Evolutionary conservation across 2,329 filamentous ascomycete species (phyloP).

Genomic region (Aspergillus versicolor): DNA sequence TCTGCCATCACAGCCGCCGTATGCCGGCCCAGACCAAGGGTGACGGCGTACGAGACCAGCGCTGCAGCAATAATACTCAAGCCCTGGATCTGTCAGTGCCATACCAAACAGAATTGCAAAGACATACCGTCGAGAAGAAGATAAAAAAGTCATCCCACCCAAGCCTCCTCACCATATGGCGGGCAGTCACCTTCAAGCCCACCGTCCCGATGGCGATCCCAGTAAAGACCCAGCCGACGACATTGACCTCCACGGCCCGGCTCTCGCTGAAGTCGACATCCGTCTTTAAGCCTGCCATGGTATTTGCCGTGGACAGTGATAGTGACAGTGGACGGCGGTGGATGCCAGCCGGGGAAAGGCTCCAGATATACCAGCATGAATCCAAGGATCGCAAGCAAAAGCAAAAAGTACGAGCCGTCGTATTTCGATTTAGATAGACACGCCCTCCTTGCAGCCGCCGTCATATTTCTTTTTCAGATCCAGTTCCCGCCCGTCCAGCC

Average conservation of each 20-base stretch:
- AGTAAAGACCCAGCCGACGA: constrained; percentile 25
- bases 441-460: too few species aligned
- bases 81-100: constrained; percentile 11
- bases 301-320: too few species aligned
- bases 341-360: too few species aligned
- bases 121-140: constrained; percentile 25
- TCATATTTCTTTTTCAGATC: too few species aligned
- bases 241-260: constrained; percentile 19
- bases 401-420: too few species aligned
- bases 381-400: too few species aligned
- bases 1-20: constrained; percentile 26
- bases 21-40: constrained; percentile 26
- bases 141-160: constrained; percentile 34
- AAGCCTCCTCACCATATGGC: constrained; percentile 16
- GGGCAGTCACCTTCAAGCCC: constrained; percentile 23
- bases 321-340: too few species aligned
- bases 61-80: constrained; percentile 27
- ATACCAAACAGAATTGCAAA: neutral
- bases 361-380: too few species aligned
- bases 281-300: neutral
- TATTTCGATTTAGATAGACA: too few species aligned
- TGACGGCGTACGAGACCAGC: constrained; percentile 25
- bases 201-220: constrained; percentile 22
- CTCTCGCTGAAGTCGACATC: constrained; percentile 24
- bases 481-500: too few species aligned